Base-by-base conservation (phyloP, 1,139 yeast species). In the Hanseniaspora sp. region DNA sequence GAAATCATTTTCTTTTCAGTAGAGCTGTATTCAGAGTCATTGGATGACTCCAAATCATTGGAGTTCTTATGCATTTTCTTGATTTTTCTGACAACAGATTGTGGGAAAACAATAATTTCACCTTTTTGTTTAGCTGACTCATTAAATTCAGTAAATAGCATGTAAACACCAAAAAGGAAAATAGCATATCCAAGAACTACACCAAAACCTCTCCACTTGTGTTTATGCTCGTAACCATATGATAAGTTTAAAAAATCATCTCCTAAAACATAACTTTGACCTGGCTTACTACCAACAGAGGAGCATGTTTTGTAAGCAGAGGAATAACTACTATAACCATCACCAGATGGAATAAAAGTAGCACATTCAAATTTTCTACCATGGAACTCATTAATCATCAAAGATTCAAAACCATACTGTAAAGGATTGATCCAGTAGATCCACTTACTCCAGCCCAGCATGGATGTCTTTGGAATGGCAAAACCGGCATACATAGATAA, bases 181-280 rank as follows among this genome's bases (percentile, higher is more conserved):
- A 67, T 55, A 55, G 60, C 65, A 59, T 63, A 71, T 9, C 65
- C 71, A 58, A 67, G 52, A 44, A 76, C 69, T 60, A 87, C 82
- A 64, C 95, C 95, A 60, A 80, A 78, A 64, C 87, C 82, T 71
- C 95, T 80, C 96, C 96, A 87, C 63, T 78, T 77, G 66, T 87
- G 88, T 8, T 70, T 57, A 60, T 76, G 74, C 44, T 66, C 62
- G 12, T 52, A 52, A 13, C 76, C 71, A 55, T 83, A 85, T 47
- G 73, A 64, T 5, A 80, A 76, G 5, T 60, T 62, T 49, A 86
- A 59, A 64, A 80, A 87, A 18, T 61, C 69, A 53, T 79, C 75
- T 64, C 95, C 95, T 37, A 65, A 59, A 46, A 87, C 83, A 52
- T 59, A 61, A 29, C 59, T 59, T 23, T 69, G 61, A 53, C 95